Evolutionary conservation across 2,329 filamentous ascomycete species (phyloP).

Genomic region (Leptographium flavum): DNA sequence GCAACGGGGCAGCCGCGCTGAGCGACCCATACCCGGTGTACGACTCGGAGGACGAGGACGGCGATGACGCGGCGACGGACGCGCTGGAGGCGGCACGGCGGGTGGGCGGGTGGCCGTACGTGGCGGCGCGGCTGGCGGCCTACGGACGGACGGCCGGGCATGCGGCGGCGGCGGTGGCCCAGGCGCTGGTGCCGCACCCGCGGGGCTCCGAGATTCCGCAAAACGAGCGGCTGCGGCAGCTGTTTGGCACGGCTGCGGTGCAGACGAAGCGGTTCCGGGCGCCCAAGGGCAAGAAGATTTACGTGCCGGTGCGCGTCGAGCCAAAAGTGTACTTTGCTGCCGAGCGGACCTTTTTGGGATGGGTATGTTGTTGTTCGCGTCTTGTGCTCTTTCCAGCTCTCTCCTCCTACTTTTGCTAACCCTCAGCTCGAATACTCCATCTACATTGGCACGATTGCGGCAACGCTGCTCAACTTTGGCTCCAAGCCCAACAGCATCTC

Average conservation of each 20-base stretch:
- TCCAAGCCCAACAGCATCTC: constrained; percentile 39
- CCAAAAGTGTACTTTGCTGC: constrained; percentile 97
- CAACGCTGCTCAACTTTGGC: constrained; percentile 72
- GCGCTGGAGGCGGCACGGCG: constrained; percentile 59
- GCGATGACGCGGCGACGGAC: constrained; percentile 41
- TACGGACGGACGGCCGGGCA: constrained; percentile 28
- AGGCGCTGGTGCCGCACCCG: constrained; percentile 40
- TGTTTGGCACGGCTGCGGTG: constrained; percentile 41
- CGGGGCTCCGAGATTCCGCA: constrained; percentile 41
- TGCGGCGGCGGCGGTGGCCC: constrained; percentile 28
- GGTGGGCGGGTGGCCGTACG: constrained; percentile 65
- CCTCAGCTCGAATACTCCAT: constrained; percentile 82
- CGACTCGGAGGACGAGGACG: constrained; percentile 76
- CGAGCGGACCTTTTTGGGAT: constrained; percentile 89
- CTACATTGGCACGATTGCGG: constrained; percentile 78
- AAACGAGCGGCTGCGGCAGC: constrained; percentile 35
- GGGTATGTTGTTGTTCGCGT: constrained; percentile 40
- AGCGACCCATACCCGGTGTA: constrained; percentile 74
- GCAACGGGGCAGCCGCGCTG: constrained; percentile 16
- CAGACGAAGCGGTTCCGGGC: constrained; percentile 51
- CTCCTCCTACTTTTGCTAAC: background rate
- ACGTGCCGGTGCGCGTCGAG: constrained; percentile 89
- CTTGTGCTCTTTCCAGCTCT: background rate
- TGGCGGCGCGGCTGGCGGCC: constrained; percentile 39
- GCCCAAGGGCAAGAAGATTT: constrained; percentile 77